Base-by-base conservation (phyloP, 148 eudicot species). In the Camellia lanceoleosa region DNA sequence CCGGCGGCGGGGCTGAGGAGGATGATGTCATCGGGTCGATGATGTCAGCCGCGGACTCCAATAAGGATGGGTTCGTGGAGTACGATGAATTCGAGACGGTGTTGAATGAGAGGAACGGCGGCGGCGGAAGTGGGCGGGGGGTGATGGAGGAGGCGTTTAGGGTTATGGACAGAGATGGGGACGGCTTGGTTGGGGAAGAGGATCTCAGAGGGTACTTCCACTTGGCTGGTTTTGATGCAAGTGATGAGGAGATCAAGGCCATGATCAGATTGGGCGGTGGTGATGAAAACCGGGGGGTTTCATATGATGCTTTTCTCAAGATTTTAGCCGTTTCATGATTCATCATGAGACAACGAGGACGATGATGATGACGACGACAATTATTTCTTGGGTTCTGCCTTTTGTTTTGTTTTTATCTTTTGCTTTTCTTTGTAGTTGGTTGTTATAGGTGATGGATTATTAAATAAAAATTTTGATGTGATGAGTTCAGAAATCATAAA, bases 101-200 rank as follows among this genome's bases (percentile, higher is more conserved):
- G 49, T 78, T 38, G 41, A 30, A 49, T 49, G 52, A 49, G 7
- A 49, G 42, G 60, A 44, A 23, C 7, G 23, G 52, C 47, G 55
- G 43, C 42, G 64, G 47, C 61, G 75, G 16, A 51, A 18, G 3
- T 67, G 68, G 78, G 5, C 59, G 72, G 0, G 85, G 68, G 2
- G 84, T 91, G 30, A 89, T 95, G 97, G 90, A 89, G 75, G 97
- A 90, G 7, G 89, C 86, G 20, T 95, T 95, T 62, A 87, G 78
- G 87, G 86, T 86, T 1, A 95, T 95, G 90, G 97, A 95, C 81
- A 80, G 81, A 68, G 98, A 95, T 64, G 94, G 97, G 9, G 98
- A 95, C 74, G 98, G 97, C 0, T 84, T 76, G 71, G 89, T 95
- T 16, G 92, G 98, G 3, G 60, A 23, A 23, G 88, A 87, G 46